Percentiles rank a stretch among this genome's conserved stretches.
phyloP scores from a whole-genome alignment of 2,329 filamentous ascomycete genomes.

The Fragosphaeria purpurea region DNA sequence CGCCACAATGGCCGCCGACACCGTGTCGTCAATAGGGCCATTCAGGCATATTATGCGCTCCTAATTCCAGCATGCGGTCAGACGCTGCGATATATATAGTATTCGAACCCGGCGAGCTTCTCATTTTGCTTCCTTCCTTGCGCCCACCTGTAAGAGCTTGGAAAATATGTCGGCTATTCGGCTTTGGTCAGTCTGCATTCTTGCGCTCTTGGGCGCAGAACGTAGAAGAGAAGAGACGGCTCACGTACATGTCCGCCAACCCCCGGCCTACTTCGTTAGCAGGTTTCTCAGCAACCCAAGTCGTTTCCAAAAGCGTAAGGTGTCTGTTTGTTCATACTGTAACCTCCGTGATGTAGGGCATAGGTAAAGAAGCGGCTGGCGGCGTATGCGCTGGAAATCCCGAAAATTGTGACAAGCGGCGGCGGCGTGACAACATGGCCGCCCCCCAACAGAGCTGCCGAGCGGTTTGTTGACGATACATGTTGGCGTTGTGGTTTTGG shows the following conservation, averaged over 20 bases:
- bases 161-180: slow-evolving; percentile 69
- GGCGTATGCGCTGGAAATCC: slow-evolving; percentile 5
- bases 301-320: neutral
- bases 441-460: slow-evolving; percentile 26
- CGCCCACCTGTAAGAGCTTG: slow-evolving; percentile 58
- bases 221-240: too few relatives aligned
- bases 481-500: neutral
- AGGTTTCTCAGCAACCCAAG: neutral
- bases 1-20: slow-evolving; percentile 88
- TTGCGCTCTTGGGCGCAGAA: too few relatives aligned
- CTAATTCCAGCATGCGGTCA: slow-evolving; percentile 25
- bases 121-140: too few relatives aligned
- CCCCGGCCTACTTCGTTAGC: slow-evolving; percentile 50
- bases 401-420: slow-evolving; percentile 25
- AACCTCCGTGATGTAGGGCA: slow-evolving; percentile 50
- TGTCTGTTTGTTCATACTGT: slow-evolving; percentile 27
- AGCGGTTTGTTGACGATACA: slow-evolving; percentile 27
- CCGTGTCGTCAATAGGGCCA: slow-evolving; percentile 78
- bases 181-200: too few relatives aligned
- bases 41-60: slow-evolving; percentile 94
- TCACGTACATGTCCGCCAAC: slow-evolving; percentile 65
- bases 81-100: too few relatives aligned
- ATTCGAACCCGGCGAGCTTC: too few relatives aligned
- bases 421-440: slow-evolving; percentile 10
- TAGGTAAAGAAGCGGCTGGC: slow-evolving; percentile 35